Conservation (phyloP, 768 basidiomycete species). For the Cystobasidium onofrii region DNA sequence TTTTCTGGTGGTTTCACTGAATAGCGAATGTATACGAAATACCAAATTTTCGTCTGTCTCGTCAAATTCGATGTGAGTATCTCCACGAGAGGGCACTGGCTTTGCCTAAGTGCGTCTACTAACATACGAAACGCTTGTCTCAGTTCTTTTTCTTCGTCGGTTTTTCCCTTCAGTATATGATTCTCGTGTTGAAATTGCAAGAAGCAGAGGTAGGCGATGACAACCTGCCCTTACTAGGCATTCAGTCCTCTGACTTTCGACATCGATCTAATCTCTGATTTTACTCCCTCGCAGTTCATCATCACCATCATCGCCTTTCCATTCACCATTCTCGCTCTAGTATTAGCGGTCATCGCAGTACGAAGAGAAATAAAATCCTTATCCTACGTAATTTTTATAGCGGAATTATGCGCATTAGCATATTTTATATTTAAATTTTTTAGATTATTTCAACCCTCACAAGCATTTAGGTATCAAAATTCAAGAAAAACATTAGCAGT, state of each 20-base stretch:
- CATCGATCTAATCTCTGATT: not conserved
- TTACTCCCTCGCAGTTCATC: conserved; percentile 6
- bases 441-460: conserved; percentile 25
- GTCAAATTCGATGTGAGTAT: conserved; percentile 35
- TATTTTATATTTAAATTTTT: conserved; percentile 31
- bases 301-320: conserved; percentile 32
- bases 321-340: conserved; percentile 19
- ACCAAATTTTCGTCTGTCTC: conserved; percentile 32
- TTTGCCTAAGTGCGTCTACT: too few relatives aligned
- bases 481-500: conserved; percentile 28
- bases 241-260: not conserved
- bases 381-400: conserved; percentile 28
- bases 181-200: conserved; percentile 27
- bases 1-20: too few relatives aligned
- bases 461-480: conserved; percentile 7
- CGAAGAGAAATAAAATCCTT: conserved; percentile 19
- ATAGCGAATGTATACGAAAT: conserved; percentile 15
- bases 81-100: too few relatives aligned
- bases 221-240: too few relatives aligned
- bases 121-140: too few relatives aligned
- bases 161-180: conserved; percentile 34
- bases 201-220: conserved; percentile 17
- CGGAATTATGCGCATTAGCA: conserved; percentile 4
- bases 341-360: conserved; percentile 24
- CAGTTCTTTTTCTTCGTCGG: conserved; percentile 38